Conservation (phyloP, 805 yeast species). For the Candida silvatica region DNA sequence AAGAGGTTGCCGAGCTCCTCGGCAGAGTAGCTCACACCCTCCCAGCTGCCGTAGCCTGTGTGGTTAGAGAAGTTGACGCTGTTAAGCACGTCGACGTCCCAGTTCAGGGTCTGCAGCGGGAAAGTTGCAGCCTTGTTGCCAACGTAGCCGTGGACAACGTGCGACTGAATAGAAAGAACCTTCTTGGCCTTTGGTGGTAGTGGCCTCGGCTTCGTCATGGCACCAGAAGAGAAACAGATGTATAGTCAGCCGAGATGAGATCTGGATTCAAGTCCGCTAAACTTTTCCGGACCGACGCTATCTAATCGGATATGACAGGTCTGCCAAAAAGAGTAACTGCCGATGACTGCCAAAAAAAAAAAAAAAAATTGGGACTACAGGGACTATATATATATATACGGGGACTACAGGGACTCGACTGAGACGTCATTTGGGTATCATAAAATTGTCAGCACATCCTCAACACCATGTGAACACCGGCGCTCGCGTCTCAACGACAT, state of each 20-base stretch:
- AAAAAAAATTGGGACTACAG: no score
- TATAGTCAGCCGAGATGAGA: no score
- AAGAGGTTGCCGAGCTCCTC: slow-evolving; percentile 31
- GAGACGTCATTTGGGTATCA: no score
- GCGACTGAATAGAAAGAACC: slow-evolving; percentile 53
- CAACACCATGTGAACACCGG: slow-evolving; percentile 67
- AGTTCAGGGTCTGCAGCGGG: slow-evolving; percentile 55
- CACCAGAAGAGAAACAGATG: slow-evolving; percentile 4
- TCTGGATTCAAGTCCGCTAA: not conserved
- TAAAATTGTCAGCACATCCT: no score
- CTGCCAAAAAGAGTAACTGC: no score
- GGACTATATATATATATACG: no score
- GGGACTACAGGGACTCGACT: no score
- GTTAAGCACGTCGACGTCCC: slow-evolving; percentile 62
- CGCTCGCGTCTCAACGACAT: slow-evolving; percentile 43
- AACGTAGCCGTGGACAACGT: slow-evolving; percentile 67
- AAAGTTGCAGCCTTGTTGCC: slow-evolving; percentile 62
- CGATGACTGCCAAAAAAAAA: no score
- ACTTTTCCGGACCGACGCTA: no score
- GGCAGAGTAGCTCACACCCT: slow-evolving; percentile 37
- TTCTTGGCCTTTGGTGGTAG: slow-evolving; percentile 11
- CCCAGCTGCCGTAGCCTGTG: slow-evolving; percentile 56
- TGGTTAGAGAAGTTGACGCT: slow-evolving; percentile 64
- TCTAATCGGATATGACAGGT: no score
- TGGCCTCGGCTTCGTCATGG: slow-evolving; percentile 9